Conservation (phyloP, 2,329 filamentous ascomycete species). For the Fusarium graminum region DNA sequence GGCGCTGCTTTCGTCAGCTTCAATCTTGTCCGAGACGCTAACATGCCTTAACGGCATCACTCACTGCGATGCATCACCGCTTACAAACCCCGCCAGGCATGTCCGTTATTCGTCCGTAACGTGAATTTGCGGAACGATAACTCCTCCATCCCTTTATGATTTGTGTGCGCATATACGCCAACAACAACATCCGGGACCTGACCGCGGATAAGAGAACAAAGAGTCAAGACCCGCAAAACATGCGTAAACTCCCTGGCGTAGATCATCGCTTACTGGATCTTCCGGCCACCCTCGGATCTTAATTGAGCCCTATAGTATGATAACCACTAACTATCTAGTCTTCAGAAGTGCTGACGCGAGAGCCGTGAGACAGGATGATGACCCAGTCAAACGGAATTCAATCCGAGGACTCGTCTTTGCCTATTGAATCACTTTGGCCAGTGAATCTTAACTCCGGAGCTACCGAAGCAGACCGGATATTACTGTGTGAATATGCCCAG, state of each 20-base stretch:
- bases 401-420: not conserved
- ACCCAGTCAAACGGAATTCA: slow-evolving; percentile 5
- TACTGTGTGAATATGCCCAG: slow-evolving; percentile 11
- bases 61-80: not conserved
- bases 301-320: slow-evolving; percentile 16
- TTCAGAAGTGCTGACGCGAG: slow-evolving; percentile 29
- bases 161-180: not conserved
- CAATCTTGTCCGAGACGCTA: slow-evolving; percentile 12
- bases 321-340: not conserved
- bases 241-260: not conserved
- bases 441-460: slow-evolving; percentile 42
- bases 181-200: not conserved
- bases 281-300: slow-evolving; percentile 1
- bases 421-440: slow-evolving; percentile 5
- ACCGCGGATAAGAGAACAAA: slow-evolving; percentile 1
- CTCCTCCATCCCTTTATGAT: slow-evolving; percentile 3
- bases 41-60: slow-evolving; percentile 2
- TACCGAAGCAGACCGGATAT: slow-evolving; percentile 37
- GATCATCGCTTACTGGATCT: slow-evolving; percentile 4
- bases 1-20: slow-evolving; percentile 21
- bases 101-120: slow-evolving; percentile 31
- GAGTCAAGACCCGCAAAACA: slow-evolving; percentile 1
- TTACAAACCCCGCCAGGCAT: slow-evolving; percentile 37
- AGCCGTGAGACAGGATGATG: slow-evolving; percentile 30
- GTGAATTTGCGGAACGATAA: not conserved